phyloP scores from a whole-genome alignment of 1,139 yeast genomes.

The Yamadazyma dushanensis region DNA sequence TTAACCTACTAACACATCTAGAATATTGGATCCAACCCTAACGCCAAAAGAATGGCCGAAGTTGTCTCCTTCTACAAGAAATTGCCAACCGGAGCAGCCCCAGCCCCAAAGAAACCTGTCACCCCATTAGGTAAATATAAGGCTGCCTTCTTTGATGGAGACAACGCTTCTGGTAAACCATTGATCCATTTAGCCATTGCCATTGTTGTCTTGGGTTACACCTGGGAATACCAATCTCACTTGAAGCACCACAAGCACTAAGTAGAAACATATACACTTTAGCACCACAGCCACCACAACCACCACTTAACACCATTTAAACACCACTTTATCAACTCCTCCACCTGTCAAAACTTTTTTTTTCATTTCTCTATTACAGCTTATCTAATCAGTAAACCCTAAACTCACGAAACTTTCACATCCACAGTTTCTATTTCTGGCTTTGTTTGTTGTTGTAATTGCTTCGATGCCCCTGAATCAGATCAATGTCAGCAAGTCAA shows the following conservation, averaged over 20 bases:
- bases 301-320: too few relatives aligned
- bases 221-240: slow-evolving; percentile 92
- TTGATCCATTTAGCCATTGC: slow-evolving; percentile 74
- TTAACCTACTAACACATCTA: slow-evolving; percentile 43
- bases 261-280: too few relatives aligned
- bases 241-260: slow-evolving; percentile 47
- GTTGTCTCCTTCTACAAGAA: slow-evolving; percentile 95
- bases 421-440: too few relatives aligned
- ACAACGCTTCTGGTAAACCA: slow-evolving; percentile 79
- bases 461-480: too few relatives aligned
- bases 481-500: too few relatives aligned
- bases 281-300: too few relatives aligned
- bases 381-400: too few relatives aligned
- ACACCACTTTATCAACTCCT: too few relatives aligned
- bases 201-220: slow-evolving; percentile 78
- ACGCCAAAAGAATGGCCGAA: slow-evolving; percentile 94
- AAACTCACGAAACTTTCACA: too few relatives aligned
- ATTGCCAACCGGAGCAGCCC: slow-evolving; percentile 91
- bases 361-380: too few relatives aligned
- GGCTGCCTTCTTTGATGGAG: slow-evolving; percentile 77
- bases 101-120: slow-evolving; percentile 65
- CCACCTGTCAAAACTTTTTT: too few relatives aligned
- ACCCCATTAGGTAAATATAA: slow-evolving; percentile 75
- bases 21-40: slow-evolving; percentile 94
- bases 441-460: too few relatives aligned